A percentile compares a stretch with the other conserved stretches of the same genome.
phyloP scores from a whole-genome alignment of 345 rosid genomes.

The Melaleuca alternifolia region DNA sequence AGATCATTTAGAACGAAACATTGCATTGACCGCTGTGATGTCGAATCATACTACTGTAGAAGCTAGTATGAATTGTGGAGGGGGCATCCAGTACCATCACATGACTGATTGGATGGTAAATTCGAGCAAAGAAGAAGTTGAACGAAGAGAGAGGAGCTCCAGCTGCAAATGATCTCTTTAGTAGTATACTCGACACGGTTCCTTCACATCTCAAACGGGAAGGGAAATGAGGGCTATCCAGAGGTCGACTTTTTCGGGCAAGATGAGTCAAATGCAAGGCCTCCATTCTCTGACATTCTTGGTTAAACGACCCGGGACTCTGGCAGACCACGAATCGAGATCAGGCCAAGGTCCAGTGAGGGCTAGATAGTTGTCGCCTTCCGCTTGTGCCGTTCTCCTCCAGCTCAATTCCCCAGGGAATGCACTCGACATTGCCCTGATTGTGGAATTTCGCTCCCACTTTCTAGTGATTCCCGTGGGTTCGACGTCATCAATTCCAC shows the following conservation, averaged over 20 bases:
- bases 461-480: slow-evolving; percentile 3
- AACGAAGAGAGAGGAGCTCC: background rate
- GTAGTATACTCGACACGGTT: background rate
- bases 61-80: background rate
- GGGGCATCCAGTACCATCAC: background rate
- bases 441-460: slow-evolving; percentile 48
- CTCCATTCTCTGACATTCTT: slow-evolving; percentile 58
- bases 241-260: background rate
- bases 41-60: background rate
- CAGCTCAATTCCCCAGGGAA: slow-evolving; percentile 70
- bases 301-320: slow-evolving; percentile 38
- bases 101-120: background rate
- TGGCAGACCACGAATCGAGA: slow-evolving; percentile 45
- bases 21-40: background rate
- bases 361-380: slow-evolving; percentile 56
- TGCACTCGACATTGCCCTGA: slow-evolving; percentile 53
- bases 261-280: slow-evolving; percentile 12
- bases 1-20: background rate
- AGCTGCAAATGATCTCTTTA: background rate
- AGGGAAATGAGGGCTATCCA: background rate
- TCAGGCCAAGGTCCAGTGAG: slow-evolving; percentile 69
- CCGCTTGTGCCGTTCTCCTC: slow-evolving; percentile 47
- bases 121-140: background rate
- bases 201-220: background rate
- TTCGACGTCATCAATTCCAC: slow-evolving; percentile 32